Percentiles rank a stretch among this genome's conserved stretches.
Evolutionary conservation across 176 grass and related monocot genomes (phyloP).

Genomic region (Metroxylon sagu): DNA sequence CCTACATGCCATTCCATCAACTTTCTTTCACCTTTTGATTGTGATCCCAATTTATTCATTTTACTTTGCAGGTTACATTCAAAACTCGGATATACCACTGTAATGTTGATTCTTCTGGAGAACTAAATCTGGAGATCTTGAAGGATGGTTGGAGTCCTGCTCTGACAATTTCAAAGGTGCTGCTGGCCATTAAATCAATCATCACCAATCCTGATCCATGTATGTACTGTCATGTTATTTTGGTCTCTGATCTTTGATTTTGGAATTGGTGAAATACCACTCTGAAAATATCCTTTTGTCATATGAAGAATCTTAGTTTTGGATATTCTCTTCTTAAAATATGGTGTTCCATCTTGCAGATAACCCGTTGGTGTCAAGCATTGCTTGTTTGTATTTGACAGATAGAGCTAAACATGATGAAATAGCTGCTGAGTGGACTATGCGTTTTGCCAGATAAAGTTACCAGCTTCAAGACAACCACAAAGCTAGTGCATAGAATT

Average conservation of each 20-base stretch:
- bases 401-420: constrained; percentile 75
- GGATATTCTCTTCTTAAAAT: background rate
- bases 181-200: constrained; percentile 60
- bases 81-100: too few relatives aligned
- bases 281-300: background rate
- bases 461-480: too few relatives aligned
- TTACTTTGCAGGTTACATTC: too few relatives aligned
- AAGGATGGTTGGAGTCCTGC: constrained; percentile 77
- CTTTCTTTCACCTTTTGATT: too few relatives aligned
- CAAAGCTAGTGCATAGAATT: too few relatives aligned
- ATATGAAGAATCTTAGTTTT: too few relatives aligned
- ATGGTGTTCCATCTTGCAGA: constrained; percentile 39
- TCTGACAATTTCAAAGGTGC: constrained; percentile 87
- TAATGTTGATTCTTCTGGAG: too few relatives aligned
- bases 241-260: constrained; percentile 22
- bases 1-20: too few relatives aligned
- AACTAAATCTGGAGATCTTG: constrained; percentile 37
- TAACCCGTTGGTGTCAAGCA: constrained; percentile 33
- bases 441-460: too few relatives aligned
- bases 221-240: constrained; percentile 24
- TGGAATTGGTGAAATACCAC: background rate
- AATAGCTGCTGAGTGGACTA: constrained; percentile 36
- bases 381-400: constrained; percentile 60
- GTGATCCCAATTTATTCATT: too few relatives aligned
- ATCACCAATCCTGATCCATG: constrained; percentile 83